phyloP scores from a whole-genome alignment of 1,284 basidiomycete genomes.

The Phenoliferia sp. region DNA sequence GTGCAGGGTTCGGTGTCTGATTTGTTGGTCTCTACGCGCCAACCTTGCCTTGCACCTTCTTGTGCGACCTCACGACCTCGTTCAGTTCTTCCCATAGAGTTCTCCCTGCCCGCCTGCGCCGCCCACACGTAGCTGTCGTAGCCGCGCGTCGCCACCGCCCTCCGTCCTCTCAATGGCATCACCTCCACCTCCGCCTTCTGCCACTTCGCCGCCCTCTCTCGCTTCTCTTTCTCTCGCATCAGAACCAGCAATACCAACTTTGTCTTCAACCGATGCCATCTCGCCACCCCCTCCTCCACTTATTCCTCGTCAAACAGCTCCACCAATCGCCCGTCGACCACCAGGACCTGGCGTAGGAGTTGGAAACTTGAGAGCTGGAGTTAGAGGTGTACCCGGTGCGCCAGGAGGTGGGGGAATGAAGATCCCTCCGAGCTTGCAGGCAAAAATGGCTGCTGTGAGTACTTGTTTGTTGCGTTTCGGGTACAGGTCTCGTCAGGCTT shows the following conservation, averaged over 20 bases:
- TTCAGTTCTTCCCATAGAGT: too few relatives aligned
- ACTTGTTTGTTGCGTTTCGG: neutral
- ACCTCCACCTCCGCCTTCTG: neutral
- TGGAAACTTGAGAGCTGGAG: slow-evolving; percentile 20
- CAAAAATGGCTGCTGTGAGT: slow-evolving; percentile 82
- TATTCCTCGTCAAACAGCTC: slow-evolving; percentile 2
- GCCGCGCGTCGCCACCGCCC: too few relatives aligned
- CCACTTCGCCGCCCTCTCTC: neutral
- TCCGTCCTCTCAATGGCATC: too few relatives aligned
- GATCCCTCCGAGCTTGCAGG: slow-evolving; percentile 80
- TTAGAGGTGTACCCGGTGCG: slow-evolving; percentile 31
- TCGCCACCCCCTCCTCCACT: slow-evolving; percentile 1
- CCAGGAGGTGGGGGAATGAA: slow-evolving; percentile 33
- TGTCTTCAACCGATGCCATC: neutral
- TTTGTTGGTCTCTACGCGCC: too few relatives aligned
- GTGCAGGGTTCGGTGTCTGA: too few relatives aligned
- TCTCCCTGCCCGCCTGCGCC: too few relatives aligned
- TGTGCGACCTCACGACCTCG: too few relatives aligned
- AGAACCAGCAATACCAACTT: neutral
- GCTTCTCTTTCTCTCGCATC: neutral
- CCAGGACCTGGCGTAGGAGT: neutral
- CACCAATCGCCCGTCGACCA: neutral
- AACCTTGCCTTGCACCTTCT: too few relatives aligned
- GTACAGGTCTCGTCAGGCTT: too few relatives aligned
- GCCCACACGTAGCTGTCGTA: too few relatives aligned